Evolutionary conservation across 2,329 filamentous ascomycete genomes (phyloP).

Genomic region (Claviceps pazoutovae): DNA sequence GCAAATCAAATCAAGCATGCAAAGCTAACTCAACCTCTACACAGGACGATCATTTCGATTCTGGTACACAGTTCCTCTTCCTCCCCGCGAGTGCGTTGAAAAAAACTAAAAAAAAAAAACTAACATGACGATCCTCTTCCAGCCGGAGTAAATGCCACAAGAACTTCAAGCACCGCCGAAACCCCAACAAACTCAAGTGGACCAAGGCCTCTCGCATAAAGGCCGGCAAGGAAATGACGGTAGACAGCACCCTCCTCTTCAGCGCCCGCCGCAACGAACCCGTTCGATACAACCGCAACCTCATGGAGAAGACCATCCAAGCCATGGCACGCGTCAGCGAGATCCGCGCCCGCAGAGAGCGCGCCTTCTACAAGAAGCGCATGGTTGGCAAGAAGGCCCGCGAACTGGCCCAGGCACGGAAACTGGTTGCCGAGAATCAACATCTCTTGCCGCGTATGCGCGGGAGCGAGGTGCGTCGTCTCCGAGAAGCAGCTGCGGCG

Average conservation of each 20-base stretch:
- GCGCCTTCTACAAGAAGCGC: slow-evolving; percentile 84
- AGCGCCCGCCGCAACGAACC: slow-evolving; percentile 87
- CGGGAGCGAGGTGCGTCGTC: slow-evolving; percentile 44
- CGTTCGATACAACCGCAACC: slow-evolving; percentile 87
- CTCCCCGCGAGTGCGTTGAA: background rate
- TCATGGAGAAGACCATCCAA: slow-evolving; percentile 73
- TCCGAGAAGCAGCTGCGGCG: slow-evolving; percentile 41
- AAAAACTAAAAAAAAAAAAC: background rate
- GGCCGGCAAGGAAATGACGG: slow-evolving; percentile 76
- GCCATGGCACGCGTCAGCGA: slow-evolving; percentile 86
- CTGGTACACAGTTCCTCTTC: slow-evolving; percentile 23
- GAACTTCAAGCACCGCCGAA: slow-evolving; percentile 95
- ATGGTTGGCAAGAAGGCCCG: slow-evolving; percentile 83
- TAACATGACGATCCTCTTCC: background rate
- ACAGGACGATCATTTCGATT: slow-evolving; percentile 39
- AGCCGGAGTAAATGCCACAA: slow-evolving; percentile 38
- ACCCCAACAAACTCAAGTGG: slow-evolving; percentile 93
- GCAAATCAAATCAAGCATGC: background rate
- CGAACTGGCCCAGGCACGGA: slow-evolving; percentile 66
- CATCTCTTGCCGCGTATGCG: slow-evolving; percentile 71
- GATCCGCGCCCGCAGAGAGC: slow-evolving; percentile 70
- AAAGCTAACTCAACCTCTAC: background rate
- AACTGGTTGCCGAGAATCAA: slow-evolving; percentile 81
- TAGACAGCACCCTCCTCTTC: slow-evolving; percentile 89
- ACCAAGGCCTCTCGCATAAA: slow-evolving; percentile 79